Percentiles rank a stretch among this genome's conserved stretches.
Evolutionary conservation across 148 eudicot genomes (phyloP).

Genomic region (Fallopia convolvulus): DNA sequence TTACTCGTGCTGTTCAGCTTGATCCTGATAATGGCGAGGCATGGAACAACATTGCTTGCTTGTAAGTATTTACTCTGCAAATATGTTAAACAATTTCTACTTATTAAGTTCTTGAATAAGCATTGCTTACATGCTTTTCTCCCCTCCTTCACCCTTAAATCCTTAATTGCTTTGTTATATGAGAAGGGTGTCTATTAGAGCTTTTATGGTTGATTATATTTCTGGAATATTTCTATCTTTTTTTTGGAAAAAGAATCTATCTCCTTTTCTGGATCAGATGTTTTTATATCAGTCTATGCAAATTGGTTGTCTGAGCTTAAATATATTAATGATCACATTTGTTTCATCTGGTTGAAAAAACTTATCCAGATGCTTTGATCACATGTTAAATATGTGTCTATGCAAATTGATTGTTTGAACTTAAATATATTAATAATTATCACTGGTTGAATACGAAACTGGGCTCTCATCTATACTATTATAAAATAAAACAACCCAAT

Average conservation of each 20-base stretch:
- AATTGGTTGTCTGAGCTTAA: background rate
- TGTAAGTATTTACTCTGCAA: conserved; percentile 37
- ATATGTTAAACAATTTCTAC: background rate
- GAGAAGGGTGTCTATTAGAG: background rate
- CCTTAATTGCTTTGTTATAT: background rate
- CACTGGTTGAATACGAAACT: background rate
- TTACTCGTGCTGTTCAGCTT: conserved; percentile 88
- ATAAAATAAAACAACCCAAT: background rate
- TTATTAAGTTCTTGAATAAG: background rate
- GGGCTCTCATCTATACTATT: background rate
- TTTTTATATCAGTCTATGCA: background rate
- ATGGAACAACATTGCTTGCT: conserved; percentile 95
- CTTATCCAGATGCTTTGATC: background rate
- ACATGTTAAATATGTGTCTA: background rate
- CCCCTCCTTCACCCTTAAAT: background rate
- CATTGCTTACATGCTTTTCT: background rate
- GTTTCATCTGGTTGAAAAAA: no score
- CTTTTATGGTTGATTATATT: background rate
- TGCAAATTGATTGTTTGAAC: background rate
- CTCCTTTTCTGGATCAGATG: background rate
- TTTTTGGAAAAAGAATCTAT: background rate
- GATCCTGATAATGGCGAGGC: conserved; percentile 99
- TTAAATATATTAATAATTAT: no score
- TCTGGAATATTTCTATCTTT: background rate
- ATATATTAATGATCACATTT: background rate